Evolutionary conservation across 2,329 filamentous ascomycete genomes (phyloP).

Genomic region (Trichoderma oligosporum): DNA sequence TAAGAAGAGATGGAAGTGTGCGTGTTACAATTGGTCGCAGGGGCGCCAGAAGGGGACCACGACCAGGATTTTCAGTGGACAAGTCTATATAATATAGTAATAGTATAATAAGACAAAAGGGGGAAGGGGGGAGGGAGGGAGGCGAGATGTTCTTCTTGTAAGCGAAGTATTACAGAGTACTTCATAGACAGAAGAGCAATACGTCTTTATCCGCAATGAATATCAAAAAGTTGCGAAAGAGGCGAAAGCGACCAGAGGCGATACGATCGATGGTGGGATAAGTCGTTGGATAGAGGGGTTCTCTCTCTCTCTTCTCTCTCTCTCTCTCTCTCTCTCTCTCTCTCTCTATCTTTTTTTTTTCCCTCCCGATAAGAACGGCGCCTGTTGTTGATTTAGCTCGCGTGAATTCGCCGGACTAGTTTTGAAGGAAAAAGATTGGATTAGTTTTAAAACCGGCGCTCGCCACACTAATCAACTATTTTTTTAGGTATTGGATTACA

Average conservation of each 20-base stretch:
- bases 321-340: too few relatives aligned
- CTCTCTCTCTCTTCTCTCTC: too few relatives aligned
- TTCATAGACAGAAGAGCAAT: not conserved
- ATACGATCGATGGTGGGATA: not conserved
- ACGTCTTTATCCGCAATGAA: not conserved
- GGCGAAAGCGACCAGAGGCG: not conserved
- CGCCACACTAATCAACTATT: conserved; percentile 7
- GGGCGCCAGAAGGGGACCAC: not conserved
- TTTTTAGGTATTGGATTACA: too few relatives aligned
- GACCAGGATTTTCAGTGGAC: conserved; percentile 8
- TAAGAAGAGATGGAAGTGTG: not conserved
- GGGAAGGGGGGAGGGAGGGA: too few relatives aligned
- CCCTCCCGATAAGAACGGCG: conserved; percentile 18
- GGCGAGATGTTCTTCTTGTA: not conserved
- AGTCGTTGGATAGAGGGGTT: conserved; percentile 15
- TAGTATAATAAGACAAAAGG: conserved; percentile 11
- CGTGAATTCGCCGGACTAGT: conserved; percentile 8
- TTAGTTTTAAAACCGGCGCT: conserved; percentile 6
- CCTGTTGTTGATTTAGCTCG: conserved; percentile 19
- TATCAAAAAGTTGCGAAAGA: not conserved
- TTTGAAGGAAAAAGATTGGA: not conserved
- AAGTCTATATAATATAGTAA: too few relatives aligned
- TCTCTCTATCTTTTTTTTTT: too few relatives aligned
- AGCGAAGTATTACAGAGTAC: not conserved
- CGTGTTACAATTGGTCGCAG: conserved; percentile 7